phyloP scores from a whole-genome alignment of 345 rosid species.

The Gossypium longicalyx region DNA sequence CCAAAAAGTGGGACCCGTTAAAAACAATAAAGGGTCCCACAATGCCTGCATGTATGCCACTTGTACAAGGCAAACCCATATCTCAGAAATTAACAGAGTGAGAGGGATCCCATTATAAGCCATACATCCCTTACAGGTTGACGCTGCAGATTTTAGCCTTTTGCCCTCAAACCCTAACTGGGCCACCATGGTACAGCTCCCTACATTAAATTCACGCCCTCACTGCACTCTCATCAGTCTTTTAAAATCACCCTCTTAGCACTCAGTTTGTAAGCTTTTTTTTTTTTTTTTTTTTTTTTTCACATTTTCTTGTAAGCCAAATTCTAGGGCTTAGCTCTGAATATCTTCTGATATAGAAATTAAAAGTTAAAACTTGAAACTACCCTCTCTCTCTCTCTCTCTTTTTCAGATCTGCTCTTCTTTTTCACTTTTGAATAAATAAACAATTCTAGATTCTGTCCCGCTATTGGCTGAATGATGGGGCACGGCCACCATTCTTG shows the following conservation, averaged over 20 bases:
- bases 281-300: neutral
- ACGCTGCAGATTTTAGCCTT: constrained; percentile 57
- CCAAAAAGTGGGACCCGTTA: constrained; percentile 22
- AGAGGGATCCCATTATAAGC: constrained; percentile 29
- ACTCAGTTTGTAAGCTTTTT: neutral
- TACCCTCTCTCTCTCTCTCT: neutral
- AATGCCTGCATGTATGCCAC: constrained; percentile 30
- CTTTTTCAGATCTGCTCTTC: constrained; percentile 10
- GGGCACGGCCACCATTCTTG: constrained; percentile 98
- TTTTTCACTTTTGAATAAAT: constrained; percentile 19
- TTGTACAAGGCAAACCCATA: constrained; percentile 9
- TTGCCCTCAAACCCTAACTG: constrained; percentile 57
- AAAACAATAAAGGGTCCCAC: constrained; percentile 15
- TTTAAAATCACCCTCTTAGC: neutral
- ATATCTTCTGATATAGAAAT: neutral
- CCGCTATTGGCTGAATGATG: constrained; percentile 40
- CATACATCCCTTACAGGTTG: constrained; percentile 32
- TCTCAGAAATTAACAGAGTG: neutral
- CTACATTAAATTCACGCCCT: constrained; percentile 34
- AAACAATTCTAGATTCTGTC: constrained; percentile 25
- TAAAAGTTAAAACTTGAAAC: neutral
- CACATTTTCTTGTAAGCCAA: constrained; percentile 2
- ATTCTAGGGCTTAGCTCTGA: constrained; percentile 19
- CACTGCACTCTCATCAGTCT: constrained; percentile 16
- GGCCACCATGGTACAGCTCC: constrained; percentile 36